A percentile compares a stretch with the other conserved stretches of the same genome.
These are phyloP conservation scores for Calonectria hongkongensis DNA, from an alignment of 2,329 filamentous ascomycete genomes.

Conservation along the genomic window DNA sequence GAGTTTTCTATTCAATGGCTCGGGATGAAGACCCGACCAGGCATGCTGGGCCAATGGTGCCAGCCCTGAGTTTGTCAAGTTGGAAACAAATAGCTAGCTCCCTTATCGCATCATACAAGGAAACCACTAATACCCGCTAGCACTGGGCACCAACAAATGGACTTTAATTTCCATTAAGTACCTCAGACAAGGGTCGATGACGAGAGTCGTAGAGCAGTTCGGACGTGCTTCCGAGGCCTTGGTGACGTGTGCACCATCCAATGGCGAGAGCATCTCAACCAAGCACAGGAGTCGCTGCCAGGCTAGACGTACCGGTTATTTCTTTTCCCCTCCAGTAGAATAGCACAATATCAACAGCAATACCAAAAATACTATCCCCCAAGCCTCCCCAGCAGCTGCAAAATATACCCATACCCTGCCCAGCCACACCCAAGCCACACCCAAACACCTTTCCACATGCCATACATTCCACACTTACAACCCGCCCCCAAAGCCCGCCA, in stretches of 20 bases:
- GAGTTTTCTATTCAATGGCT: background rate
- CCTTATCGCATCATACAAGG: background rate
- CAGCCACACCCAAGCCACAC: too few relatives aligned
- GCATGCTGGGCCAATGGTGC: too few relatives aligned
- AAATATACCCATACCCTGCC: too few relatives aligned
- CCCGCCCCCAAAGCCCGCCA: too few relatives aligned
- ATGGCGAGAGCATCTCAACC: background rate
- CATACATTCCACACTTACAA: too few relatives aligned
- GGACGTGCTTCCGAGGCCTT: background rate
- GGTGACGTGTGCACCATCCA: background rate
- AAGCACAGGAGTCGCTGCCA: background rate
- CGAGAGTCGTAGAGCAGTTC: background rate
- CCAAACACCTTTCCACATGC: too few relatives aligned
- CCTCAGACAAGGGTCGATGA: slow-evolving; percentile 6
- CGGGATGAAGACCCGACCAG: too few relatives aligned
- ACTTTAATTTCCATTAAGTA: slow-evolving; percentile 7
- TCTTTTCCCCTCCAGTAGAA: too few relatives aligned
- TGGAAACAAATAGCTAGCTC: background rate
- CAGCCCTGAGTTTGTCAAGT: background rate
- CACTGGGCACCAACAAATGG: background rate
- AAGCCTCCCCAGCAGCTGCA: too few relatives aligned
- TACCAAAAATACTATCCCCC: too few relatives aligned
- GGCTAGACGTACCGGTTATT: too few relatives aligned
- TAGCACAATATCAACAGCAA: too few relatives aligned
- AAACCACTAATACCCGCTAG: slow-evolving; percentile 1